Conservation (phyloP, 2,329 filamentous ascomycete species). For the Trichophyton benhamiae region DNA sequence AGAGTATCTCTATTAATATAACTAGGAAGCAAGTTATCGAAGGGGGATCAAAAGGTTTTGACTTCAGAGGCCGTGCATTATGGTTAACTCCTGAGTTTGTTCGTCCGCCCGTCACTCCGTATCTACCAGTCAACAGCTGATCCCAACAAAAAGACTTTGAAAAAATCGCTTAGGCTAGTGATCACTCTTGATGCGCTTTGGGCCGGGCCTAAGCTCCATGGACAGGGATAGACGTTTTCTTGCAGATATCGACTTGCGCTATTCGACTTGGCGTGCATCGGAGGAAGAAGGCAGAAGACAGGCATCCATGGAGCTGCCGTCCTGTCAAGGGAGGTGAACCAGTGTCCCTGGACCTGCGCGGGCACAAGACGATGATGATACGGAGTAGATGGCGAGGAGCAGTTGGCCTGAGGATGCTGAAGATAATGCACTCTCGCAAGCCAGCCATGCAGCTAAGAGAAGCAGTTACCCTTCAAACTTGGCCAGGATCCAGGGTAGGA, state of each 20-base stretch:
- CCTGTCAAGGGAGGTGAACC: neutral
- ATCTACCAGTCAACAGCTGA: neutral
- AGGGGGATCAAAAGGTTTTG: neutral
- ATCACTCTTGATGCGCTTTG: neutral
- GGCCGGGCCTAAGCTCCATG: neutral
- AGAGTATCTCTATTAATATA: neutral
- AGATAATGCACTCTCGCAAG: neutral
- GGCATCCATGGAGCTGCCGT: neutral
- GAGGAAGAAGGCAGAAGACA: neutral
- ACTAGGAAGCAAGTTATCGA: neutral
- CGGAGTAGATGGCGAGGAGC: neutral
- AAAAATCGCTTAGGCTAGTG: neutral
- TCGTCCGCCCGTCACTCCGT: neutral
- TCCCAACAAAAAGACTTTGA: neutral
- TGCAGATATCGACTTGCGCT: neutral
- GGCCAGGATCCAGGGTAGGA: no score
- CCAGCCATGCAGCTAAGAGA: neutral
- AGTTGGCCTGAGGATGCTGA: neutral
- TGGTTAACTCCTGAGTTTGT: neutral
- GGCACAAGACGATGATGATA: neutral
- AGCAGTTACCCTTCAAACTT: no score
- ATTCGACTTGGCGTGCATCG: neutral
- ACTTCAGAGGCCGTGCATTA: neutral
- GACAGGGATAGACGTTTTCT: neutral
- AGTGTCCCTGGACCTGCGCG: neutral